Base-by-base conservation (phyloP, 176 grass and related monocot species). In the Cenchrus purpureus region DNA sequence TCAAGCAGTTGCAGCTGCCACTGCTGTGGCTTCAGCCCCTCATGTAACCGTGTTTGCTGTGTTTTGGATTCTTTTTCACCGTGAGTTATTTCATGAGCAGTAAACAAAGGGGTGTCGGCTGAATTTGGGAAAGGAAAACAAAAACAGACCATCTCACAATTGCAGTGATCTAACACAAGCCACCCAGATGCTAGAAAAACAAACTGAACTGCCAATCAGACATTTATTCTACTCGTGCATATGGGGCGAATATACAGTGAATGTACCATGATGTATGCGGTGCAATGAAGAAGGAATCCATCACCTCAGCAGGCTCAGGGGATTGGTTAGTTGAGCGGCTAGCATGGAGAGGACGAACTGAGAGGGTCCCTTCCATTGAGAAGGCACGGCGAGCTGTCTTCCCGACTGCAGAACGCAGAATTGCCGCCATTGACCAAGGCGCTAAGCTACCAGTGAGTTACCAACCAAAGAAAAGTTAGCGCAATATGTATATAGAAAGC, bases 391-490 rank as follows among this genome's bases (percentile, higher is more conserved):
- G 37, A 68, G 6, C 65, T 19, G 34, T 68, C 37, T 66, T 66
- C 64, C 51, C 51, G 8, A 66, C 31, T 37, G 13, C 28, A 34
- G 31, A 37, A 66, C 64, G 31, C 31, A 37, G 28, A 66, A 66
- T 8, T 66, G 64, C 64, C 6, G 31, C 64, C 64, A 66, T 66
- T 7, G 51, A 53, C 51, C 14, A 15, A 53, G 13, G 51, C 11
- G 63, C 29, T 65, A 65, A 4, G 29, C 63, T 65, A 12, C 29
- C 31, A 65, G 12, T 32, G 34, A 34, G 31, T 65, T 32, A 65
- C 12, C 63, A 65, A 65, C 63, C 28, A 66, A 32, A 32, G 62
- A 65, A 65, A 65, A 65, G 62, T 65, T 65, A 65, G 63, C 4
- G 7, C 63, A 65, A 14, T 13, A 65, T 2, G 10, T 12, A 65